Percentiles rank a stretch among this genome's conserved stretches.
These are phyloP conservation scores for Diversispora epigaea DNA, from an alignment of 192 early-diverging fungal species.

Conservation along the genomic window DNA sequence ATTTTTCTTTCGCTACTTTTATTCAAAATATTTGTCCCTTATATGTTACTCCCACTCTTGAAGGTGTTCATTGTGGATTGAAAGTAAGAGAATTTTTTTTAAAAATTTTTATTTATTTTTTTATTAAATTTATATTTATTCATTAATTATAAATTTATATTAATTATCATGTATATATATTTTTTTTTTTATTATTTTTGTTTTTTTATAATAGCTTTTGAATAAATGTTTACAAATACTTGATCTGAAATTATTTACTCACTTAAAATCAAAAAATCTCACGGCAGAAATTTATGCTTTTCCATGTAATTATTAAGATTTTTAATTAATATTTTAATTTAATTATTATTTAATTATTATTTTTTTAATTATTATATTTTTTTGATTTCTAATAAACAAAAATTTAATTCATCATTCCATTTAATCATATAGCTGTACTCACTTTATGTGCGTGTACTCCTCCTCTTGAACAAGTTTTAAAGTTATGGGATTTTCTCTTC, in stretches of 20 bases:
- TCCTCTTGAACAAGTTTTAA: slow-evolving; percentile 78
- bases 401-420: no score
- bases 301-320: slow-evolving; percentile 61
- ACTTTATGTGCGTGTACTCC: slow-evolving; percentile 88
- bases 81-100: slow-evolving; percentile 51
- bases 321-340: slow-evolving; percentile 4
- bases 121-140: no score
- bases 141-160: background rate
- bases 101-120: background rate
- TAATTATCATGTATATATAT: slow-evolving; percentile 25
- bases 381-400: background rate
- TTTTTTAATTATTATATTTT: slow-evolving; percentile 14
- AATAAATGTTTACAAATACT: slow-evolving; percentile 75
- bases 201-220: slow-evolving; percentile 58
- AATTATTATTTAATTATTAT: background rate
- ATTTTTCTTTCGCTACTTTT: slow-evolving; percentile 83
- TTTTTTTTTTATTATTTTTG: background rate
- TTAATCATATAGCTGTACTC: slow-evolving; percentile 68
- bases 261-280: slow-evolving; percentile 69
- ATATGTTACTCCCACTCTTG: slow-evolving; percentile 87
- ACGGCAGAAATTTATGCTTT: slow-evolving; percentile 85
- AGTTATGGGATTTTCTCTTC: slow-evolving; percentile 91
- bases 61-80: slow-evolving; percentile 88
- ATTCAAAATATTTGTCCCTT: slow-evolving; percentile 86
- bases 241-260: slow-evolving; percentile 71